phyloP scores from a whole-genome alignment of 176 grass and related monocot species.

The Aechmea fasciata region DNA sequence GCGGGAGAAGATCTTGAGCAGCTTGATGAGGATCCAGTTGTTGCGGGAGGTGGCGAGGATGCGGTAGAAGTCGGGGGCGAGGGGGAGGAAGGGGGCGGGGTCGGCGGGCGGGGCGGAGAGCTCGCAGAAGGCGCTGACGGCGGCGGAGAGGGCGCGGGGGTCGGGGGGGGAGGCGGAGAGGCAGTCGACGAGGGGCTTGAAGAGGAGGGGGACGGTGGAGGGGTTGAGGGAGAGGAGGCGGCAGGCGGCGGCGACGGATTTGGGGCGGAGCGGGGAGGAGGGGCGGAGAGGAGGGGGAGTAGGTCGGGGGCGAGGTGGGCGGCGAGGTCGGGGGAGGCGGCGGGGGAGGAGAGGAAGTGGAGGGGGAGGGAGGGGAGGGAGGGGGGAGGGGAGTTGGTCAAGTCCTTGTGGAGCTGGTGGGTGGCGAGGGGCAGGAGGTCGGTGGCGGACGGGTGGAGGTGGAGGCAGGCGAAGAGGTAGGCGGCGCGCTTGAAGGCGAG shows the following conservation, averaged over 20 bases:
- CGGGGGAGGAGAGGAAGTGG: slow-evolving; percentile 49
- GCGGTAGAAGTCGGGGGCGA: slow-evolving; percentile 70
- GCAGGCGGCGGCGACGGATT: slow-evolving; percentile 46
- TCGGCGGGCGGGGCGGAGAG: slow-evolving; percentile 60
- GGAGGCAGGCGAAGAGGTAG: slow-evolving; percentile 77
- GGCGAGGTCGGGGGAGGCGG: slow-evolving; percentile 52
- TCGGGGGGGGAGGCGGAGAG: slow-evolving; percentile 45
- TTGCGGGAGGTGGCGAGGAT: slow-evolving; percentile 54
- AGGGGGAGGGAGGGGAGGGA: slow-evolving; percentile 51
- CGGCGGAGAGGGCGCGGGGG: slow-evolving; percentile 45
- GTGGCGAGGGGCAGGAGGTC: slow-evolving; percentile 67
- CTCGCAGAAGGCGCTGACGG: slow-evolving; percentile 74
- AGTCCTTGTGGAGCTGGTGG: slow-evolving; percentile 83
- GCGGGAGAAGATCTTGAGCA: slow-evolving; percentile 75
- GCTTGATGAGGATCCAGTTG: slow-evolving; percentile 93
- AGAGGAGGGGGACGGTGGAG: slow-evolving; percentile 45
- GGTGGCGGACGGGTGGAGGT: slow-evolving; percentile 68
- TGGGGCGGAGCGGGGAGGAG: slow-evolving; percentile 30
- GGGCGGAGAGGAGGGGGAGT: slow-evolving; percentile 44
- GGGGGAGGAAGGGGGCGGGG: slow-evolving; percentile 57
- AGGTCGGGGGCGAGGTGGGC: slow-evolving; percentile 63
- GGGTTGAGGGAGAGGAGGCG: slow-evolving; percentile 51
- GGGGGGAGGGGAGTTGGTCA: slow-evolving; percentile 39
- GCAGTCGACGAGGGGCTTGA: slow-evolving; percentile 88
- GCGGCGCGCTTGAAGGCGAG: slow-evolving; percentile 53